A percentile compares a stretch with the other conserved stretches of the same genome.
phyloP scores from a whole-genome alignment of 1,139 yeast species.

The Candida sp. region DNA sequence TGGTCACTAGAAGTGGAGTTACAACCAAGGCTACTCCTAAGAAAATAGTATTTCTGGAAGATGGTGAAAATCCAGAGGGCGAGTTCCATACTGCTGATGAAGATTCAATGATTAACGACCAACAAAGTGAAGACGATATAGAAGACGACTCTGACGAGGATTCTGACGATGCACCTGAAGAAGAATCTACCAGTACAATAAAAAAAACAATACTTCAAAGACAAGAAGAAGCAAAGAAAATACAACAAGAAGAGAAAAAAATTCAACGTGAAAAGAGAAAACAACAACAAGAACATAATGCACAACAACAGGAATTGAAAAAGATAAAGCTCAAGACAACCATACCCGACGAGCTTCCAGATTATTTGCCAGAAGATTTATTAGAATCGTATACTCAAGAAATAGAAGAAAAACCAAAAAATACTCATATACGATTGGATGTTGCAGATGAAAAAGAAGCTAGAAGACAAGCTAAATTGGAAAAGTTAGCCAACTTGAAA shows the following conservation, averaged over 20 bases:
- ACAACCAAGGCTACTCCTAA: slow-evolving; percentile 10
- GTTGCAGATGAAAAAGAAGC: slow-evolving; percentile 27
- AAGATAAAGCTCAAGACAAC: slow-evolving; percentile 8
- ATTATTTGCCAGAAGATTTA: slow-evolving; percentile 48
- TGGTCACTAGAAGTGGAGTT: slow-evolving; percentile 20
- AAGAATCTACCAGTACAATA: slow-evolving; percentile 32
- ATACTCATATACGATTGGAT: slow-evolving; percentile 36
- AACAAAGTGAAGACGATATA: slow-evolving; percentile 9
- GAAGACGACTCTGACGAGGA: slow-evolving; percentile 11
- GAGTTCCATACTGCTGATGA: slow-evolving; percentile 19
- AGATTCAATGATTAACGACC: slow-evolving; percentile 8
- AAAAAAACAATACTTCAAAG: slow-evolving; percentile 29
- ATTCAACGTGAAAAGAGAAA: slow-evolving; percentile 48
- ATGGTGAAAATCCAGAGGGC: slow-evolving; percentile 12
- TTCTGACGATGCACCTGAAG: slow-evolving; percentile 49
- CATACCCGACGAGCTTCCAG: slow-evolving; percentile 39
- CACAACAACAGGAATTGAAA: slow-evolving; percentile 45
- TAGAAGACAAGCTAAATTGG: slow-evolving; percentile 29
- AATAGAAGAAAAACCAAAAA: slow-evolving; percentile 10
- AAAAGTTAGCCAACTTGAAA: slow-evolving; percentile 41
- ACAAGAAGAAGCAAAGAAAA: slow-evolving; percentile 29
- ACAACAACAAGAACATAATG: slow-evolving; percentile 42
- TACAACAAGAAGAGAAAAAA: slow-evolving; percentile 30
- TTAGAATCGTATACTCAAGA: slow-evolving; percentile 24
- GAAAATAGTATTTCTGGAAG: slow-evolving; percentile 25